Percentiles rank a stretch among this genome's conserved stretches.
These are phyloP conservation scores for Lecanicillium sp. DNA, from an alignment of 2,329 filamentous ascomycete genomes.

Conservation along the genomic window DNA sequence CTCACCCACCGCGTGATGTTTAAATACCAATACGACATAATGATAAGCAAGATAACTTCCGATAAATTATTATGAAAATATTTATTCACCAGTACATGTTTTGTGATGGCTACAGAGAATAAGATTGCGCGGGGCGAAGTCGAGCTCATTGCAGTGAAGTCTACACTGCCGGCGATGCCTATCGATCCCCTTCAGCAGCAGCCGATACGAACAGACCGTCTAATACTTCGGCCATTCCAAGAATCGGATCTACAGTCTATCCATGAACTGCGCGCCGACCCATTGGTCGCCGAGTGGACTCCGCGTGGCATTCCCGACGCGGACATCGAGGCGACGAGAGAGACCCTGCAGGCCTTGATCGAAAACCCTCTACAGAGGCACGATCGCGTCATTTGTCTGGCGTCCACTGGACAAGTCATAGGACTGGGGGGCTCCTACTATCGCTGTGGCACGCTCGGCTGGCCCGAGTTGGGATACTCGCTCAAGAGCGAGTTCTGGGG, in stretches of 20 bases:
- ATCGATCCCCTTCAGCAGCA: slow-evolving; percentile 27
- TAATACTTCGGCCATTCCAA: slow-evolving; percentile 42
- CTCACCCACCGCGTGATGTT: too few species aligned
- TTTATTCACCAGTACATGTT: neutral
- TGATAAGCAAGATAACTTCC: too few species aligned
- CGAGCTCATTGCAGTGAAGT: slow-evolving; percentile 30
- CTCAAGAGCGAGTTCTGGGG: slow-evolving; percentile 42
- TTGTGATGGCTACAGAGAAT: neutral
- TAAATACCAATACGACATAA: too few species aligned
- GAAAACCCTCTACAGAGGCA: slow-evolving; percentile 41
- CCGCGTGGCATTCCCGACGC: slow-evolving; percentile 29
- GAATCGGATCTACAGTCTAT: slow-evolving; percentile 41
- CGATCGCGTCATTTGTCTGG: slow-evolving; percentile 44
- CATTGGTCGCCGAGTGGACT: slow-evolving; percentile 53
- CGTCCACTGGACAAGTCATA: slow-evolving; percentile 36
- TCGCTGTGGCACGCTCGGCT: slow-evolving; percentile 28
- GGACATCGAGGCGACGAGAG: slow-evolving; percentile 31
- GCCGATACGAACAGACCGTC: slow-evolving; percentile 39
- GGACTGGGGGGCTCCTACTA: slow-evolving; percentile 36
- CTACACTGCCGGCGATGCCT: slow-evolving; percentile 33
- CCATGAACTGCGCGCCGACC: slow-evolving; percentile 43
- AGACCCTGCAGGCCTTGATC: slow-evolving; percentile 31
- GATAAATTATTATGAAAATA: neutral
- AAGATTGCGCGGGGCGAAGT: neutral
- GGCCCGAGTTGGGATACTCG: slow-evolving; percentile 51